Conservation (phyloP, 2,329 filamentous ascomycete species). For the Aureobasidium leucospermi region DNA sequence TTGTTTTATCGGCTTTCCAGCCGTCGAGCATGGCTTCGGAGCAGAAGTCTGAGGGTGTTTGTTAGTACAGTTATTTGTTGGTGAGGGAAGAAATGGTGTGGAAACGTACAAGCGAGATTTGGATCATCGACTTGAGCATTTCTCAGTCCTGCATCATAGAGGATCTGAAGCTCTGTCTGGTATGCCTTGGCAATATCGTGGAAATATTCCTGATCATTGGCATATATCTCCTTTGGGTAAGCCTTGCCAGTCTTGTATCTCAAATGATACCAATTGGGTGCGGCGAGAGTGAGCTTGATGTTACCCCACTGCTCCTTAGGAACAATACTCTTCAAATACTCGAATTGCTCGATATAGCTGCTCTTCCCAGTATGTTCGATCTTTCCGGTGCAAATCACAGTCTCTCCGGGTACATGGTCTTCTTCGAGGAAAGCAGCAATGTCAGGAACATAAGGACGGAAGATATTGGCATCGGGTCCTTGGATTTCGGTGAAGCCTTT, state of each 20-base stretch:
- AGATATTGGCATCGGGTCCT: conserved; percentile 43
- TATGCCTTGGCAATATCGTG: conserved; percentile 41
- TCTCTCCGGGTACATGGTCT: conserved; percentile 48
- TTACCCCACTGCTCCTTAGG: conserved; percentile 55
- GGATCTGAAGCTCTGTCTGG: conserved; percentile 38
- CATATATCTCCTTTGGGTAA: conserved; percentile 39
- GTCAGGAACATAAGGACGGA: conserved; percentile 46
- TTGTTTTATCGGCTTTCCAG: conserved; percentile 60
- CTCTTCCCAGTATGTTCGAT: conserved; percentile 49
- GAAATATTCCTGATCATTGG: conserved; percentile 41
- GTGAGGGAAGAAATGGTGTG: not conserved
- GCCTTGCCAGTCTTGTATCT: conserved; percentile 49
- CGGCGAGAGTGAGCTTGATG: conserved; percentile 44
- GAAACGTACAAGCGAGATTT: conserved; percentile 35
- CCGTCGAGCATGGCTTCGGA: conserved; percentile 63
- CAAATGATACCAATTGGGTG: conserved; percentile 51
- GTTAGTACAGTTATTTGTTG: not conserved
- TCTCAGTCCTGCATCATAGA: conserved; percentile 39
- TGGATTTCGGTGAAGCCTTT: conserved; percentile 47
- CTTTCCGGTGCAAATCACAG: conserved; percentile 51
- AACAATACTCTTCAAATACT: conserved; percentile 52
- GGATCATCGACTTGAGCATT: conserved; percentile 45
- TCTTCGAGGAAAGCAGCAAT: conserved; percentile 55
- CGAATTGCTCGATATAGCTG: conserved; percentile 52
- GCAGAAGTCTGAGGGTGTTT: conserved; percentile 54